Conservation (phyloP, 306 rosid species). For the Quercus parvula region DNA sequence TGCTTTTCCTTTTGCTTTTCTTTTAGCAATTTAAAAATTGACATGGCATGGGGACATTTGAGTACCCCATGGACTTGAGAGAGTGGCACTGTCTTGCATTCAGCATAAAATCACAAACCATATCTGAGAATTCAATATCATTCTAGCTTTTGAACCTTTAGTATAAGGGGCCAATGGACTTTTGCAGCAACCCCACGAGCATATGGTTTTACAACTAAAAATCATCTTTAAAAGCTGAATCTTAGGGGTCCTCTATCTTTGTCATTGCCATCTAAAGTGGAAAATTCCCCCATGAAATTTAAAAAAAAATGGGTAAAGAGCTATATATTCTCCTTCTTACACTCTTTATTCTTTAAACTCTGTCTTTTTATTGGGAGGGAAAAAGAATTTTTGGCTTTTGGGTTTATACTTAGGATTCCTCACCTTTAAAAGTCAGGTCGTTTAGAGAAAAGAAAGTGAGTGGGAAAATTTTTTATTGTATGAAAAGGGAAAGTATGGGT, state of each 20-base stretch:
- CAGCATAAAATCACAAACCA: constrained; percentile 68
- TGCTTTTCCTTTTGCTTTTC: constrained; percentile 30
- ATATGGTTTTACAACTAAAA: constrained; percentile 39
- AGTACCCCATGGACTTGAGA: constrained; percentile 45
- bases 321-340: constrained; percentile 39
- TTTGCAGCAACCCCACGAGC: constrained; percentile 62
- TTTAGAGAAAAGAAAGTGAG: constrained; percentile 27
- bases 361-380: constrained; percentile 25
- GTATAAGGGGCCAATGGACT: constrained; percentile 37
- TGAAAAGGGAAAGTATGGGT: constrained; percentile 13
- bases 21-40: constrained; percentile 10
- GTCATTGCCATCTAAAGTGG: constrained; percentile 51
- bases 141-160: constrained; percentile 71
- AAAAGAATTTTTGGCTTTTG: constrained; percentile 70
- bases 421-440: constrained; percentile 53
- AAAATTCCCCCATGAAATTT: constrained; percentile 23
- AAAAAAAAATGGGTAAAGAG: constrained; percentile 32
- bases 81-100: constrained; percentile 69
- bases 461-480: constrained; percentile 16
- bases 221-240: constrained; percentile 26
- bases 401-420: constrained; percentile 75
- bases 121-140: constrained; percentile 53
- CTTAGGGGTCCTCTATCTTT: constrained; percentile 38
- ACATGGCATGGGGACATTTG: constrained; percentile 46
- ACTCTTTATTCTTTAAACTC: constrained; percentile 17